Percentiles rank a stretch among this genome's conserved stretches.
phyloP scores from a whole-genome alignment of 495 filamentous ascomycete genomes.

The Aspergillus egyptiacus region DNA sequence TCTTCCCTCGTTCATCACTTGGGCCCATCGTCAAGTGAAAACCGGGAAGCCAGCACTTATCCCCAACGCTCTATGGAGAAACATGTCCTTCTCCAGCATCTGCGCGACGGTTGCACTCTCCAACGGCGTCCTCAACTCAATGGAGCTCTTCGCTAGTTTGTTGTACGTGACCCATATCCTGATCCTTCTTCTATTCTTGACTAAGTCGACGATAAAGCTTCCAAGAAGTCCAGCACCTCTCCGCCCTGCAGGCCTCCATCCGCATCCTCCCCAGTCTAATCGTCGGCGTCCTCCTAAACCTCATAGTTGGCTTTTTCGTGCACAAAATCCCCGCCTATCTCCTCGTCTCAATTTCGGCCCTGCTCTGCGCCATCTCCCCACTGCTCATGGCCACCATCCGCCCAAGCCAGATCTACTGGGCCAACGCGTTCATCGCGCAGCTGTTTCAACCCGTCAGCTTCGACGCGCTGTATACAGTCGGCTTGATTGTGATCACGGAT shows the following conservation, averaged over 20 bases:
- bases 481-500: slow-evolving; percentile 53
- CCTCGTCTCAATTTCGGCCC: slow-evolving; percentile 37
- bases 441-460: slow-evolving; percentile 48
- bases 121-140: slow-evolving; percentile 40
- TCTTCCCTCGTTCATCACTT: slow-evolving; percentile 40
- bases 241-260: slow-evolving; percentile 43
- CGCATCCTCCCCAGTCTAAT: slow-evolving; percentile 51
- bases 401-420: slow-evolving; percentile 52
- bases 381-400: slow-evolving; percentile 47
- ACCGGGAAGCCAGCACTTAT: slow-evolving; percentile 43
- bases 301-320: slow-evolving; percentile 48
- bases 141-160: slow-evolving; percentile 5
- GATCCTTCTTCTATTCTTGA: not conserved
- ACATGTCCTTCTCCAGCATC: slow-evolving; percentile 41
- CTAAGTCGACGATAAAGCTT: slow-evolving; percentile 26
- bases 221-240: slow-evolving; percentile 42
- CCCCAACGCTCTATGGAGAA: slow-evolving; percentile 51
- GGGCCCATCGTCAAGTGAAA: slow-evolving; percentile 42
- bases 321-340: slow-evolving; percentile 42
- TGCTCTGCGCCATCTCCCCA: slow-evolving; percentile 42
- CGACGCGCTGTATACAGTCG: slow-evolving; percentile 50
- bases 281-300: slow-evolving; percentile 44
- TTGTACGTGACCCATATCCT: not conserved
- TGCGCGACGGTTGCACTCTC: slow-evolving; percentile 48
- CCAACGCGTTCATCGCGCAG: slow-evolving; percentile 45